Evolutionary conservation across 2,329 filamentous ascomycete genomes (phyloP).

Genomic region (Colletotrichum shisoi): DNA sequence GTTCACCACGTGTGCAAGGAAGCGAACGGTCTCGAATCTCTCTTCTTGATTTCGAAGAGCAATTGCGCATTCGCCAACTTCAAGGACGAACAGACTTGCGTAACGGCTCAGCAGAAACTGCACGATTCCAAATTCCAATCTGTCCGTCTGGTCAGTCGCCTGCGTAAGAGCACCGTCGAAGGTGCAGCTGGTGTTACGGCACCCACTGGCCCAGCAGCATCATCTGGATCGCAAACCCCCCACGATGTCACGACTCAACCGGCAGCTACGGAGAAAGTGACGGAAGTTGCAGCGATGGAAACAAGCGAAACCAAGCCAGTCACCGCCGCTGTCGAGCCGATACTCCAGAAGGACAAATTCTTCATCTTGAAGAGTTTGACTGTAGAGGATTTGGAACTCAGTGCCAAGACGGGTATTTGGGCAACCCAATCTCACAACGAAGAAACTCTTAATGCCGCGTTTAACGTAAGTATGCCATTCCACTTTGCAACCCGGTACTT

Average conservation of each 20-base stretch:
- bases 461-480: slow-evolving; percentile 64
- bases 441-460: slow-evolving; percentile 80
- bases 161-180: slow-evolving; percentile 68
- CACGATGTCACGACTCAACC: slow-evolving; percentile 17
- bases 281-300: slow-evolving; percentile 15
- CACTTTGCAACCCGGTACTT: neutral
- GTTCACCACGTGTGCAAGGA: slow-evolving; percentile 90
- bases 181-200: slow-evolving; percentile 57
- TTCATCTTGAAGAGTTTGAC: slow-evolving; percentile 95
- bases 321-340: slow-evolving; percentile 35
- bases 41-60: slow-evolving; percentile 95
- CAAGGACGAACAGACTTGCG: slow-evolving; percentile 78
- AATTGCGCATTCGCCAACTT: slow-evolving; percentile 98
- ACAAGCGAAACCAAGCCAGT: slow-evolving; percentile 6
- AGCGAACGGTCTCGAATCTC: slow-evolving; percentile 79
- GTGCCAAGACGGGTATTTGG: slow-evolving; percentile 88
- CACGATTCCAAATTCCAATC: slow-evolving; percentile 91
- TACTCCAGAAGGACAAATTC: slow-evolving; percentile 71
- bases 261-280: neutral
- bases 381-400: slow-evolving; percentile 86
- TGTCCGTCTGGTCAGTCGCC: slow-evolving; percentile 82
- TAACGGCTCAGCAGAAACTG: slow-evolving; percentile 79
- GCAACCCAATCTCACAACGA: slow-evolving; percentile 96
- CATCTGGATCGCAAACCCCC: slow-evolving; percentile 38
- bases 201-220: slow-evolving; percentile 63